Base-by-base conservation (phyloP, 1,284 basidiomycete species). In the Leccinum cinnamomeum region DNA sequence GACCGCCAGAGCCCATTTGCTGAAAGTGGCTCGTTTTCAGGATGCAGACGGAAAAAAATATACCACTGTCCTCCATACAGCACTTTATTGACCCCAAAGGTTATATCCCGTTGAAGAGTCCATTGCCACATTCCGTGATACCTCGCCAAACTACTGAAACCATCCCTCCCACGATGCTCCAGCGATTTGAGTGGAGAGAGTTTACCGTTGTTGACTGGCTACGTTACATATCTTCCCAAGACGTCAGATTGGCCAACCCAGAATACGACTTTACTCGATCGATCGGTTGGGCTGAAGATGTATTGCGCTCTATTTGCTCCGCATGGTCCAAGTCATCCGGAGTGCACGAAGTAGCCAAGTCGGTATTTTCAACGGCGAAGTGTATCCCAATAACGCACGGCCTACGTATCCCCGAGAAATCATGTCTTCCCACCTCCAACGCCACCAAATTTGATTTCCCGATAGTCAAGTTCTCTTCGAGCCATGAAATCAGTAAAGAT, bases 371-470 rank as follows among this genome's bases (percentile, higher is more conserved):
- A 57, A 76, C 79, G 0, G 81, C 88, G 55, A 65, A 86, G 0
- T 95, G 94, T 71, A 85, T 99, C 10, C 95, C 95, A 0, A 95
- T 94, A 0, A 86, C 87, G 1, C 75, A 78, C 3, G 93, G 94
- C 6, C 84, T 95, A 80, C 87, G 85, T 71, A 70, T 73, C 60
- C 92, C 95, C 0, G 75, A 77, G 4, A 86, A 95, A 62, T 82
- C 94, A 5, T 98, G 98, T 78, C 94, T 97, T 74, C 79, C 90
- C 23, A 92, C 86, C 67, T 93, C 91, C 20, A 86, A 92, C 66
- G 81, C 96, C 7, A 95, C 12, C 16, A 4, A 44, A 2, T 64
- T 55, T 41, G 20, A 23, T 20, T 78, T 97, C 7, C 88, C 93
- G 2, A 87, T 94, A 23, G 86, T 95, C 6, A 83, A 80, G 0